Percentiles rank a stretch among this genome's conserved stretches.
Conservation (phyloP, 1,284 basidiomycete species). For the Veloboletus limbatus region DNA sequence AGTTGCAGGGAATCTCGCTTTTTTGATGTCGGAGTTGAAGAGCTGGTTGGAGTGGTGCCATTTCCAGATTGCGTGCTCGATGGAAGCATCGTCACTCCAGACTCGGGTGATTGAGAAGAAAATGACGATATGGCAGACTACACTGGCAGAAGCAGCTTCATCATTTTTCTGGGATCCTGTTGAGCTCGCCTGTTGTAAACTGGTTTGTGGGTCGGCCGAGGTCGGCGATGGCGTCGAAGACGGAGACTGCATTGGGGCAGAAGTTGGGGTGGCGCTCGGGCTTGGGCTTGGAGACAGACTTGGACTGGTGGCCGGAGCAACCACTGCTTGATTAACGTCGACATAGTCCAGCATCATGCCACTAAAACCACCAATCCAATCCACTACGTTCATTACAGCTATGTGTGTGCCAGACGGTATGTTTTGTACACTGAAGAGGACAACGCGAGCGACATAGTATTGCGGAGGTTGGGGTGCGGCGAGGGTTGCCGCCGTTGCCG, state of each 20-base stretch:
- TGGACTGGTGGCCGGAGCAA: constrained; percentile 10
- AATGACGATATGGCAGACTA: constrained; percentile 8
- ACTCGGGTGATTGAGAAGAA: constrained; percentile 6
- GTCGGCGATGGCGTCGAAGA: neutral
- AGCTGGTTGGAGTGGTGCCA: neutral
- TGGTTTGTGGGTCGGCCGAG: neutral
- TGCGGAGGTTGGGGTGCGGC: constrained; percentile 21
- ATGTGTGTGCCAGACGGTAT: constrained; percentile 25
- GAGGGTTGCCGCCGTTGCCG: constrained; percentile 20
- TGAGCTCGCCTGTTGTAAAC: constrained; percentile 1
- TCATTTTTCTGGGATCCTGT: constrained; percentile 1
- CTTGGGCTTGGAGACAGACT: neutral
- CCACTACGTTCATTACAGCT: constrained; percentile 25
- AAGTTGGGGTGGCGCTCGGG: neutral
- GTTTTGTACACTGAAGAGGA: constrained; percentile 23
- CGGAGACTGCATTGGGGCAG: constrained; percentile 6
- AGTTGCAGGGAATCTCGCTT: constrained; percentile 8
- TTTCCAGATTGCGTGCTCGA: constrained; percentile 12
- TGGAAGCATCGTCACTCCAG: constrained; percentile 8
- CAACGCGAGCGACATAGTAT: constrained; percentile 22
- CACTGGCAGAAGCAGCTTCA: neutral
- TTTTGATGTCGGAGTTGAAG: constrained; percentile 7
- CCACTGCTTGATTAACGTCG: constrained; percentile 21
- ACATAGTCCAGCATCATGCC: constrained; percentile 32
- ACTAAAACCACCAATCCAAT: constrained; percentile 27